phyloP scores from a whole-genome alignment of 257 asterid species.

The Nicotiana tabacum region DNA sequence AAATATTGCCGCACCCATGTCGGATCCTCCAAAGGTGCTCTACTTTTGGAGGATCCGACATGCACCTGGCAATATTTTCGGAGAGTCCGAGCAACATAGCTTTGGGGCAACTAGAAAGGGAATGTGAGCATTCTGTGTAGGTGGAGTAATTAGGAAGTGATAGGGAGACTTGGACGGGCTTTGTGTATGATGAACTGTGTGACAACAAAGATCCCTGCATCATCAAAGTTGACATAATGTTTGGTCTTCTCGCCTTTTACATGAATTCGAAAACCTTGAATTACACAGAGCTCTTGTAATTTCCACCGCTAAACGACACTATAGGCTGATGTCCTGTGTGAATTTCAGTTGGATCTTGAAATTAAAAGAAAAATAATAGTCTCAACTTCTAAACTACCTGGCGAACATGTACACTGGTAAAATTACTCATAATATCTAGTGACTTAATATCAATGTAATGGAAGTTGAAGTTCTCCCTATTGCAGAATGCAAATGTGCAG shows the following conservation, averaged over 20 bases:
- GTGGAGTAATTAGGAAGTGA: neutral
- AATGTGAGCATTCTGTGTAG: neutral
- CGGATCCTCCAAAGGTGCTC: too few relatives aligned
- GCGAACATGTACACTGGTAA: neutral
- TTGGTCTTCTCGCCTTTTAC: too few relatives aligned
- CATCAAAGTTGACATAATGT: neutral
- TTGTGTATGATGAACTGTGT: neutral
- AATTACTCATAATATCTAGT: neutral
- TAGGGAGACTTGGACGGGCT: neutral
- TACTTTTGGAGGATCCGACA: too few relatives aligned
- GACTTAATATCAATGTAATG: neutral
- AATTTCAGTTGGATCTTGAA: neutral
- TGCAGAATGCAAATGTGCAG: neutral
- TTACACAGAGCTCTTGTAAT: too few relatives aligned
- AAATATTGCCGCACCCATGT: too few relatives aligned
- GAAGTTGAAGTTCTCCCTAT: neutral
- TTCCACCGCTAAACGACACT: neutral
- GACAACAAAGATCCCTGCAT: neutral
- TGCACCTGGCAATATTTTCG: too few relatives aligned
- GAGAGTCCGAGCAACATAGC: too few relatives aligned
- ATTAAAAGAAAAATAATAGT: neutral
- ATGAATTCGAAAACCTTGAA: too few relatives aligned
- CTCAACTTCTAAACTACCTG: neutral
- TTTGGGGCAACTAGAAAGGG: neutral
- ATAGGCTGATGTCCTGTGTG: neutral